Conservation (phyloP, 345 rosid species). For the Lenwebbia sp. region DNA sequence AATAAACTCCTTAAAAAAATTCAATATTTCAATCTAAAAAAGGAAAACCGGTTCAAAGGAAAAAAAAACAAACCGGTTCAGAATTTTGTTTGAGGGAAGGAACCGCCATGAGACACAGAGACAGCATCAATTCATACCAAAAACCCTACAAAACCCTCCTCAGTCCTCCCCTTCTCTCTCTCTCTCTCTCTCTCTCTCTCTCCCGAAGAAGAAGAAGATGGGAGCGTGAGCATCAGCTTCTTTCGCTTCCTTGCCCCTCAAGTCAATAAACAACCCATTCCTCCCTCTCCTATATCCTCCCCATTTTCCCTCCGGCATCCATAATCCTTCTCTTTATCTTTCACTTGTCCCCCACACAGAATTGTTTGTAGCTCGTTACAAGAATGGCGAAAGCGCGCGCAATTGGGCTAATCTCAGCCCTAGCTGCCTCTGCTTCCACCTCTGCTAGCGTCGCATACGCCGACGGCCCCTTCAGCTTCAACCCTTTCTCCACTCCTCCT, state of each 20-base stretch:
- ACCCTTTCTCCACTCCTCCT: conserved; percentile 24
- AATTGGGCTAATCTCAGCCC: conserved; percentile 51
- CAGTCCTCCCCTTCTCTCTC: not conserved
- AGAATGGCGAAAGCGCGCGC: conserved; percentile 54
- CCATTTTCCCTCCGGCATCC: not conserved
- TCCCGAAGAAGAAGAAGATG: not conserved
- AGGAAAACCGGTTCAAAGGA: not conserved
- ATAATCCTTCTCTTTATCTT: not conserved
- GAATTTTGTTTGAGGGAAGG: not conserved
- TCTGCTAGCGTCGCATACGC: conserved; percentile 33
- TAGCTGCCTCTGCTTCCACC: conserved; percentile 52
- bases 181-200: not conserved
- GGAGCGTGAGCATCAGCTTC: not conserved
- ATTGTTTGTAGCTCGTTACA: not conserved
- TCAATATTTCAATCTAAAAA: not conserved
- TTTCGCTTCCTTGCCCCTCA: not conserved
- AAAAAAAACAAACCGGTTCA: not conserved
- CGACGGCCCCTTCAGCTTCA: conserved; percentile 57
- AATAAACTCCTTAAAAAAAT: not conserved
- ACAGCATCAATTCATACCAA: not conserved
- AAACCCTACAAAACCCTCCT: not conserved
- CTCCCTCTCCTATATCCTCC: not conserved
- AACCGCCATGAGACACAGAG: not conserved
- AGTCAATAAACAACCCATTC: not conserved
- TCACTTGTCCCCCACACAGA: not conserved